Percentiles rank a stretch among this genome's conserved stretches.
These are phyloP conservation scores for Crithidia thermophila DNA, from an alignment of 208 protist species.

Conservation along the genomic window DNA sequence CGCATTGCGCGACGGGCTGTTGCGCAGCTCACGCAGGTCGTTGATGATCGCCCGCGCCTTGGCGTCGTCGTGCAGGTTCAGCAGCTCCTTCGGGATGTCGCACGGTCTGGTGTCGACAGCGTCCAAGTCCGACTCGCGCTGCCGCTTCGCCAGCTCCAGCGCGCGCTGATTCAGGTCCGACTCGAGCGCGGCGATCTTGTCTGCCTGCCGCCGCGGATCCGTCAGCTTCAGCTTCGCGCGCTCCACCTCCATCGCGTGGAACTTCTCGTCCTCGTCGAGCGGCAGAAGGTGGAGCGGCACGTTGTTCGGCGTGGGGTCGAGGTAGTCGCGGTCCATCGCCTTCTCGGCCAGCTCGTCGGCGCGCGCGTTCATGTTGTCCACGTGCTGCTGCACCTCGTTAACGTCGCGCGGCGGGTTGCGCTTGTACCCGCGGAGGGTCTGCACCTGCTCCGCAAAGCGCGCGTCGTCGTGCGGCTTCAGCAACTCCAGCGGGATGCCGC, in stretches of 20 bases:
- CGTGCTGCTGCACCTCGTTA: constrained; percentile 19
- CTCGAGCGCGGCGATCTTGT: constrained; percentile 43
- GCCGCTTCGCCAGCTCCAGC: constrained; percentile 55
- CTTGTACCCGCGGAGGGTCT: constrained; percentile 45
- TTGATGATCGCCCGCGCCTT: constrained; percentile 35
- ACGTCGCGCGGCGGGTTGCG: constrained; percentile 33
- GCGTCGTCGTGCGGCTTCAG: constrained; percentile 67
- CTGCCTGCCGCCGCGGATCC: constrained; percentile 34
- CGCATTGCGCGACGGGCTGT: constrained; percentile 24
- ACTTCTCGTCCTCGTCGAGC: constrained; percentile 63
- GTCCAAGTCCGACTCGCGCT: constrained; percentile 43
- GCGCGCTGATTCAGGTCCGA: constrained; percentile 62
- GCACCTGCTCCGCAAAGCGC: constrained; percentile 41
- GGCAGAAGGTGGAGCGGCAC: constrained; percentile 62
- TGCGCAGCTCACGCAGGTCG: constrained; percentile 43
- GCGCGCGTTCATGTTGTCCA: constrained; percentile 50
- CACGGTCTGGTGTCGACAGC: constrained; percentile 42
- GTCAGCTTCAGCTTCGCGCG: constrained; percentile 51
- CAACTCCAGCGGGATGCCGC: constrained; percentile 53
- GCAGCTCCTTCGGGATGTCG: constrained; percentile 44
- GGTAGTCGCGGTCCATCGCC: constrained; percentile 57
- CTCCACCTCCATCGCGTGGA: constrained; percentile 56
- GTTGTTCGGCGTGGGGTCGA: constrained; percentile 65
- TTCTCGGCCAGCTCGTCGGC: constrained; percentile 48
- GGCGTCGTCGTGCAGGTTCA: constrained; percentile 55